Percentiles rank a stretch among this genome's conserved stretches.
Evolutionary conservation across 805 yeast genomes (phyloP).

Genomic region (Nakazawaea ernobii): DNA sequence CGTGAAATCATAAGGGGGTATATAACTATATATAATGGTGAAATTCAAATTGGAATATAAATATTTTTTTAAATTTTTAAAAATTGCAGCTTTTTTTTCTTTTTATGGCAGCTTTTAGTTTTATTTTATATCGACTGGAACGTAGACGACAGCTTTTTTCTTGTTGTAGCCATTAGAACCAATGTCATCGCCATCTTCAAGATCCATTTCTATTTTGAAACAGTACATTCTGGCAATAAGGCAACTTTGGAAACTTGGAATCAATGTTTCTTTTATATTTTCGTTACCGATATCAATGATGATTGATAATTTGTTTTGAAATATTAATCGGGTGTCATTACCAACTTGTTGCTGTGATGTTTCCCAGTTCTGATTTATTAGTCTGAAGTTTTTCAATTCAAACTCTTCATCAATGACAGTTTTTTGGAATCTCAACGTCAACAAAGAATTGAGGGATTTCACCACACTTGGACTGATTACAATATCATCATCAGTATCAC

Average conservation of each 20-base stretch:
- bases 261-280: conserved; percentile 41
- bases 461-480: conserved; percentile 1
- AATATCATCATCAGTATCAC: not conserved
- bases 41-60: too few species aligned
- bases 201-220: conserved; percentile 10
- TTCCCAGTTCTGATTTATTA: conserved; percentile 6
- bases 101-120: too few species aligned
- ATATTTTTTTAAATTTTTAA: not conserved
- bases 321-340: not conserved
- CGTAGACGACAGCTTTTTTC: conserved; percentile 7
- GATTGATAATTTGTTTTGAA: conserved; percentile 14
- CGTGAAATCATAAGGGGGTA: too few species aligned
- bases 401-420: conserved; percentile 5
- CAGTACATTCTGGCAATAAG: conserved; percentile 51
- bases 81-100: not conserved
- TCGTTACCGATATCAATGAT: conserved; percentile 21
- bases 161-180: conserved; percentile 3
- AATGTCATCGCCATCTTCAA: conserved; percentile 7
- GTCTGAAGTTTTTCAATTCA: conserved; percentile 3
- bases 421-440: not conserved
- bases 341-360: not conserved
- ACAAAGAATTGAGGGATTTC: conserved; percentile 7
- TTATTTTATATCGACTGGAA: conserved; percentile 9
- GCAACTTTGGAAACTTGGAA: conserved; percentile 58
- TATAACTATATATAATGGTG: not conserved